A percentile compares a stretch with the other conserved stretches of the same genome.
These are phyloP conservation scores for Lycium barbarum DNA, from an alignment of 257 asterid genomes.

Conservation along the genomic window DNA sequence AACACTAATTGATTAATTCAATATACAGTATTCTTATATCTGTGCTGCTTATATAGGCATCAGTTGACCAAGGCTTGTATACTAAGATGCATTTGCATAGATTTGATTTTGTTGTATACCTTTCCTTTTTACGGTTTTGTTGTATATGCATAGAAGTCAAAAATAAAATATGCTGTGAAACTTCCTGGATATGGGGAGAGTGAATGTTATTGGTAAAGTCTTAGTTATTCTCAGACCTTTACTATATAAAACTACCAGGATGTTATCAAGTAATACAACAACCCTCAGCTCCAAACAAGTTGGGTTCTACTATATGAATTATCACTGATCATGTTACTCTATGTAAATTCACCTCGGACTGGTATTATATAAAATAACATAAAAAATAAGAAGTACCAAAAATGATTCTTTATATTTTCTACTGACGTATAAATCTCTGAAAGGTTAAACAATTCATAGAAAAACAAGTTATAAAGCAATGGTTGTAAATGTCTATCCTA, in stretches of 20 bases:
- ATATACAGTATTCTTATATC: neutral
- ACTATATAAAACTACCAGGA: neutral
- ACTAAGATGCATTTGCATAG: neutral
- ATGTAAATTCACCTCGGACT: too few species aligned
- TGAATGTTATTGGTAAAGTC: neutral
- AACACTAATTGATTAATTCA: neutral
- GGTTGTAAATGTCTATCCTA: neutral
- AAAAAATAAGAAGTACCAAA: neutral
- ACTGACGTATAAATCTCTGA: neutral
- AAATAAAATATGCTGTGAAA: neutral
- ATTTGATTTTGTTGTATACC: neutral
- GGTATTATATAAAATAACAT: too few species aligned
- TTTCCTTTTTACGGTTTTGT: neutral
- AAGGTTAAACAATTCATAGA: too few species aligned
- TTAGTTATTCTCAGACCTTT: neutral
- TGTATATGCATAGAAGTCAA: neutral
- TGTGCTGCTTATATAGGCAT: slow-evolving; percentile 10
- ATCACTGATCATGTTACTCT: too few species aligned
- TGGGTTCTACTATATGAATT: too few species aligned
- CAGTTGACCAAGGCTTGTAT: neutral
- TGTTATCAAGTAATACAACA: neutral
- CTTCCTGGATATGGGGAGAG: slow-evolving; percentile 16
- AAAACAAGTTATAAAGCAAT: neutral
- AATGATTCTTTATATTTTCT: neutral
- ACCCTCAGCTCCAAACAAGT: too few species aligned